phyloP scores from a whole-genome alignment of 441 rosid species.

The Biscutella auriculata region DNA sequence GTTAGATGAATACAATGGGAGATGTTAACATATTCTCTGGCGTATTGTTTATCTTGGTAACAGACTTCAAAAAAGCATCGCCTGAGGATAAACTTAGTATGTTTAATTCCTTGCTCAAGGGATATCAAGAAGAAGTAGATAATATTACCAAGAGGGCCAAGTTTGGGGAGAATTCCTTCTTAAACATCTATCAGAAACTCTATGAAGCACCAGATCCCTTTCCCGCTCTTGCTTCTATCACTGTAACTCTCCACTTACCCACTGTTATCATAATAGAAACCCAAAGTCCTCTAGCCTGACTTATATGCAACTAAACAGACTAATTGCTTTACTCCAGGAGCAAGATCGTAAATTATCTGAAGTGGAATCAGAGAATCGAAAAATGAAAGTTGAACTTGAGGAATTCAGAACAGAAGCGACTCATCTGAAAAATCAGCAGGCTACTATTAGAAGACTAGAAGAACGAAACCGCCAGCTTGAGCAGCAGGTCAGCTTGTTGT shows the following conservation, averaged over 20 bases:
- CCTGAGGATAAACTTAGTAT: slow-evolving; percentile 70
- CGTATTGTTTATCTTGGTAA: slow-evolving; percentile 3
- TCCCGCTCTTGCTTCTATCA: slow-evolving; percentile 84
- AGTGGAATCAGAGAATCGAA: slow-evolving; percentile 84
- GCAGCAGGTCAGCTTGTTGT: slow-evolving; percentile 59
- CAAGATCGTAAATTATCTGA: slow-evolving; percentile 83
- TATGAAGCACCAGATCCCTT: slow-evolving; percentile 99
- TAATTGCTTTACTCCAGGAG: slow-evolving; percentile 45
- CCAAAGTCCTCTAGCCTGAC: neutral
- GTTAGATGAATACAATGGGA: neutral
- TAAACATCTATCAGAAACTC: slow-evolving; percentile 91
- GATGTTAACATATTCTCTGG: neutral
- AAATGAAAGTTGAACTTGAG: slow-evolving; percentile 96
- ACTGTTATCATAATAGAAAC: neutral
- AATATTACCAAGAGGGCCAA: slow-evolving; percentile 98
- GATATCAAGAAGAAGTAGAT: slow-evolving; percentile 98
- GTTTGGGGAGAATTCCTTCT: slow-evolving; percentile 95
- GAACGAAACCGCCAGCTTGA: slow-evolving; percentile 95
- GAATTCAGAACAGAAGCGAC: slow-evolving; percentile 91
- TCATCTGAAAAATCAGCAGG: slow-evolving; percentile 94
- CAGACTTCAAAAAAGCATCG: slow-evolving; percentile 98
- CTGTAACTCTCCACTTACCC: slow-evolving; percentile 42
- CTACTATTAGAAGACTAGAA: slow-evolving; percentile 95
- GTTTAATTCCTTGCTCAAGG: slow-evolving; percentile 87
- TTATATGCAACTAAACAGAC: neutral